Evolutionary conservation across 2,329 filamentous ascomycete species (phyloP).

Genomic region (Penicillium corylophilum): DNA sequence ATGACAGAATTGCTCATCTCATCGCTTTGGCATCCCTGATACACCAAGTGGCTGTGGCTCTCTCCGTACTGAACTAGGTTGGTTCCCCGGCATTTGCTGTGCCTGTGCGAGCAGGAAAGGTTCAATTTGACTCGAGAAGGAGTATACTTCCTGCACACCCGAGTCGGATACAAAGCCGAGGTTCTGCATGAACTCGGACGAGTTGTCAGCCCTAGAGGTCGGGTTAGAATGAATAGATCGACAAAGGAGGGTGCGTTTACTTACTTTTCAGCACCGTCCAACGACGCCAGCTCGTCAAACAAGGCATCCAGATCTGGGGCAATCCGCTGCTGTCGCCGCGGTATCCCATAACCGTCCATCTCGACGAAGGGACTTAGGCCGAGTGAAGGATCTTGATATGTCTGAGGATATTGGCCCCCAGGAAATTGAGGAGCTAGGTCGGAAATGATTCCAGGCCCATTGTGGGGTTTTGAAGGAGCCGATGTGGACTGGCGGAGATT

Average conservation of each 20-base stretch:
- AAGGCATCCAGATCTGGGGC: constrained; percentile 49
- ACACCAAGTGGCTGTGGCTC: constrained; percentile 23
- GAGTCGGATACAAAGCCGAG: constrained; percentile 38
- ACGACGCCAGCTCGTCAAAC: constrained; percentile 58
- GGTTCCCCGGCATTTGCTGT: constrained; percentile 26
- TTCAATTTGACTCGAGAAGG: constrained; percentile 35
- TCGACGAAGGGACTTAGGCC: constrained; percentile 29
- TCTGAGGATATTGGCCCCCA: constrained; percentile 24
- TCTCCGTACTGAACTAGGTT: constrained; percentile 14
- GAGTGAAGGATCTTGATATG: constrained; percentile 30
- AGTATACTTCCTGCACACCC: constrained; percentile 38
- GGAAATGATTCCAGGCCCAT: constrained; percentile 18
- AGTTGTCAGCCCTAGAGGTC: constrained; percentile 30
- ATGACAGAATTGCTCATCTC: neutral
- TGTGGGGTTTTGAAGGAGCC: constrained; percentile 19
- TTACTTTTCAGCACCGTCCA: constrained; percentile 54
- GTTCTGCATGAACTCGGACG: constrained; percentile 42
- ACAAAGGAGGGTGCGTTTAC: constrained; percentile 2
- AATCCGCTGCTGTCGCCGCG: constrained; percentile 30
- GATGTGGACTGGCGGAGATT: constrained; percentile 19
- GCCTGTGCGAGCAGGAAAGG: constrained; percentile 34
- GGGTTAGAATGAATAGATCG: constrained; percentile 10
- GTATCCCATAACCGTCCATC: constrained; percentile 29
- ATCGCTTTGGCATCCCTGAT: constrained; percentile 17
- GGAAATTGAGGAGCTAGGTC: constrained; percentile 26